Base-by-base conservation (phyloP, 73 alveolate species). In the Paramecium pentaurelia region DNA sequence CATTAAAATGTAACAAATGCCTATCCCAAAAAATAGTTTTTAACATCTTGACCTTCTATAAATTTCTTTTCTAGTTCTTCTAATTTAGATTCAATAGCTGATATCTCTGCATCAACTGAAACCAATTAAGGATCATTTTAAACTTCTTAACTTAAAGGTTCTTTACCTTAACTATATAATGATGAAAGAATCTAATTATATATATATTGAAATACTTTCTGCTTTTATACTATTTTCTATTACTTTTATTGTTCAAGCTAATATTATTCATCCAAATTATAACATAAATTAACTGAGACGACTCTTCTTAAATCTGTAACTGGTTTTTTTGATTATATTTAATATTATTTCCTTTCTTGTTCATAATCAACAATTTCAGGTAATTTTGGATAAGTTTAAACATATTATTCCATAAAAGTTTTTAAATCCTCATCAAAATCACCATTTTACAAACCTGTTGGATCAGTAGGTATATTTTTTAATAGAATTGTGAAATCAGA, bases 1-100 rank as follows among this genome's bases (percentile, higher is more conserved):
- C 93, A 59, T 27, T 71, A 59, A 25, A 88, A 77, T 0, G 93
- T 80, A 12, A 93, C 93, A 40, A 93, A 93, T 9, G 96, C 96
- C 8, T 83, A n/a, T 8, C 95, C 95, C 18, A 88, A 51, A 47
- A 45, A 93, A 64, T 18, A 44, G 30, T 84, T 73, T 28, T 75
- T 75, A 58, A 32, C 60, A 22, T 49, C 93, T 27, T n/a, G 5
- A n/a, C 84, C 92, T 27, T 86, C 73, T 0, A 40, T 86, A 47
- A 36, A 60, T 40, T 14, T 60, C 51, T 44, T 36, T 70, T 87
- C 93, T 68, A 87, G 51, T 27, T 34, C 91, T 36, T 87, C 92
- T 47, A 86, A 30, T 86, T 86, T 38, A 8, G 18, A 12, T 38
- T 86, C 92, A 14, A 86, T 60, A 9, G 44, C 32, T 14, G 22